Percentiles rank a stretch among this genome's conserved stretches.
These are phyloP conservation scores for Claviceps quebecensis DNA, from an alignment of 2,329 filamentous ascomycete species.

Conservation along the genomic window DNA sequence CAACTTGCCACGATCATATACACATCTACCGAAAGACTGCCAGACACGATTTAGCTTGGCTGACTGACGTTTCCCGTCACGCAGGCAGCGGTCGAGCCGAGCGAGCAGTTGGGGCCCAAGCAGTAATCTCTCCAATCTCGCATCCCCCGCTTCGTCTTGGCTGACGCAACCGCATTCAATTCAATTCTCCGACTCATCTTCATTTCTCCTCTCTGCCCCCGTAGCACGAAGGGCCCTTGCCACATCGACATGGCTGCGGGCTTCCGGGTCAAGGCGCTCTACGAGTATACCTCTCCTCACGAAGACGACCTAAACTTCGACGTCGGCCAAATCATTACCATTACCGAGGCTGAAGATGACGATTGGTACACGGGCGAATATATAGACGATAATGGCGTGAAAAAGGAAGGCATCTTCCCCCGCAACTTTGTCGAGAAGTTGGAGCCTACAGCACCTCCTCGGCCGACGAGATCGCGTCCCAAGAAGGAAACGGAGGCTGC, in stretches of 20 bases:
- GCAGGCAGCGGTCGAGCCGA: background rate
- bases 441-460: constrained; percentile 78
- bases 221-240: constrained; percentile 1
- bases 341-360: constrained; percentile 80
- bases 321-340: constrained; percentile 78
- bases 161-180: constrained; percentile 7
- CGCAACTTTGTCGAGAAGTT: constrained; percentile 96
- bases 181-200: constrained; percentile 1
- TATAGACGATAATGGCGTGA: constrained; percentile 56
- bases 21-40: background rate
- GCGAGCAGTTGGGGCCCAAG: background rate
- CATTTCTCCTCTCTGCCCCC: constrained; percentile 2
- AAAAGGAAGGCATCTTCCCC: constrained; percentile 78
- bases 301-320: constrained; percentile 88
- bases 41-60: background rate
- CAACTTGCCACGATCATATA: background rate
- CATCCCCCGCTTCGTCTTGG: constrained; percentile 8
- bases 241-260: constrained; percentile 50
- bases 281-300: constrained; percentile 83
- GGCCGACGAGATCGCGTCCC: constrained; percentile 59
- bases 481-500: constrained; percentile 40
- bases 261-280: constrained; percentile 93
- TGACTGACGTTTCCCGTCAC: background rate
- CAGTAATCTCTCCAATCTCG: background rate
- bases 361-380: constrained; percentile 94